These are phyloP conservation scores for Termitomyces sp. DNA, from an alignment of 768 basidiomycete genomes.

Conservation along the genomic window DNA sequence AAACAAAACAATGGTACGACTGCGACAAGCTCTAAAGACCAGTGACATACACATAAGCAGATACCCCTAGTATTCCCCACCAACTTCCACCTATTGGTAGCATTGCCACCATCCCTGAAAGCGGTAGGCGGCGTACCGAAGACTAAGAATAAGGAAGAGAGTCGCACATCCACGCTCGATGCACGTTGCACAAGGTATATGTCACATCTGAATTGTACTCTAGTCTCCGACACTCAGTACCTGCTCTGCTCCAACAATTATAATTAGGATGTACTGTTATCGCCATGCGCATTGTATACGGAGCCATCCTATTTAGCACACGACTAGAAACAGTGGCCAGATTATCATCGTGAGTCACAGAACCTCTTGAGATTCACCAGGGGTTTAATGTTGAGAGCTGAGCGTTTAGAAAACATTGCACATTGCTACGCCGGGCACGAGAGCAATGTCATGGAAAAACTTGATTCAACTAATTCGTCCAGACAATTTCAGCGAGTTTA, in stretches of 20 bases:
- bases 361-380: not conserved
- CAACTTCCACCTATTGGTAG: constrained; percentile 37
- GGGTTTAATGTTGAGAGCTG: not conserved
- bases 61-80: constrained; percentile 24
- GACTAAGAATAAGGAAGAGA: constrained; percentile 24
- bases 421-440: no score
- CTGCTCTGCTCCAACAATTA: constrained; percentile 10
- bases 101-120: constrained; percentile 46
- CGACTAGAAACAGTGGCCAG: not conserved
- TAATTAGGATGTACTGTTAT: no score
- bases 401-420: not conserved
- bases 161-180: constrained; percentile 37
- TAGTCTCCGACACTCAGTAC: not conserved
- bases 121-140: not conserved
- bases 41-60: not conserved
- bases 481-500: not conserved
- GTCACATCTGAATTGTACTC: no score
- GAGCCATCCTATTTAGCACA: constrained; percentile 23
- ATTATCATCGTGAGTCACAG: not conserved
- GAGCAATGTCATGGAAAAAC: not conserved
- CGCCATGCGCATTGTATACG: constrained; percentile 28
- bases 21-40: not conserved
- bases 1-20: constrained; percentile 37
- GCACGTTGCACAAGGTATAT: constrained; percentile 40
- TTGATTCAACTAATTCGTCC: not conserved